phyloP scores from a whole-genome alignment of 345 rosid genomes.

The Lenwebbia sp. region DNA sequence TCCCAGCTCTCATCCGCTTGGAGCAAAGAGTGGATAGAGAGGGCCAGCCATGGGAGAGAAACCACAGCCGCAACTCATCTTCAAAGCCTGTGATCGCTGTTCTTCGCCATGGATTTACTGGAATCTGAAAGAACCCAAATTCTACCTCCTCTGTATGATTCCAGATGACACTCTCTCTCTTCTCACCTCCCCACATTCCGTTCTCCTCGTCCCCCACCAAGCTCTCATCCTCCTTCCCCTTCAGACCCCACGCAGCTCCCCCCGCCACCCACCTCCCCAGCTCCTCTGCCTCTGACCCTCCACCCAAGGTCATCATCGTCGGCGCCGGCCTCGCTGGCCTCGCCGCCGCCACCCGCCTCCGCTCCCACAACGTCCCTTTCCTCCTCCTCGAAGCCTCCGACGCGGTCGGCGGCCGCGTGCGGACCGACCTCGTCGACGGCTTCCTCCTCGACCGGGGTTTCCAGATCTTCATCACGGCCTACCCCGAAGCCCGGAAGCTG shows the following conservation, averaged over 20 bases:
- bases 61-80: background rate
- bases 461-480: conserved; percentile 93
- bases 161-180: background rate
- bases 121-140: too few species aligned
- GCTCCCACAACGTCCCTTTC: conserved; percentile 47
- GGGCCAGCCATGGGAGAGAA: background rate
- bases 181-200: background rate
- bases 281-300: conserved; percentile 4
- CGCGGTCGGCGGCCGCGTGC: conserved; percentile 80
- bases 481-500: conserved; percentile 78
- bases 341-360: conserved; percentile 72
- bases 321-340: conserved; percentile 92
- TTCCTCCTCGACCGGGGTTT: conserved; percentile 87
- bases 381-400: conserved; percentile 77
- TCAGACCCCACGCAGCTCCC: background rate
- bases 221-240: background rate
- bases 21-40: too few species aligned
- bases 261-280: conserved; percentile 6
- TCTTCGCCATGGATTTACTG: background rate
- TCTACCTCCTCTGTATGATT: background rate
- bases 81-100: background rate
- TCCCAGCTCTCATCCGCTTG: too few species aligned
- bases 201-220: background rate
- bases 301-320: conserved; percentile 44
- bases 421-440: conserved; percentile 73